Conservation (phyloP, 2,329 filamentous ascomycete species). For the Aspergillus amoenus region DNA sequence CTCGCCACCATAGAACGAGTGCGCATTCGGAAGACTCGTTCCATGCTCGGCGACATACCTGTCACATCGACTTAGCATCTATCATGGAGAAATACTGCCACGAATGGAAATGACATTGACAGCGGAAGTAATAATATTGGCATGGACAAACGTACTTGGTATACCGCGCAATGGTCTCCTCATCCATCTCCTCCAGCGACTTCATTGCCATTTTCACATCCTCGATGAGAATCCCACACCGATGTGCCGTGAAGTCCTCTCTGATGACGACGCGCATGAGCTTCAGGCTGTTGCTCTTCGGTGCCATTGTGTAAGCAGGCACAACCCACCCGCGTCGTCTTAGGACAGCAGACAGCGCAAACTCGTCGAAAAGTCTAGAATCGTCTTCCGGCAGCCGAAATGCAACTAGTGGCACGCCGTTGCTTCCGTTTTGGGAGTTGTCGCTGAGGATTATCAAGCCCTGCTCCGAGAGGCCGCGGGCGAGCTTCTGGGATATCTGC, state of each 20-base stretch:
- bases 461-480: conserved; percentile 66
- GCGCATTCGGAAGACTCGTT: conserved; percentile 16
- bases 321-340: conserved; percentile 86
- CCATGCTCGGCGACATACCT: conserved; percentile 2
- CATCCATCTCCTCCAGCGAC: conserved; percentile 70
- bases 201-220: conserved; percentile 76
- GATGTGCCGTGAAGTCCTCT: conserved; percentile 79
- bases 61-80: neutral
- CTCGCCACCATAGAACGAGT: conserved; percentile 62
- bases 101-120: too few species aligned
- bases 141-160: conserved; percentile 51
- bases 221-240: conserved; percentile 72
- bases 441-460: conserved; percentile 88
- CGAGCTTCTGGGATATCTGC: conserved; percentile 80
- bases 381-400: conserved; percentile 68
- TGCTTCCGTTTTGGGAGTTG: conserved; percentile 56
- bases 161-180: conserved; percentile 65
- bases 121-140: too few species aligned
- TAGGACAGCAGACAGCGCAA: conserved; percentile 76
- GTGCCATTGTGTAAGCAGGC: conserved; percentile 94
- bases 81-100: neutral
- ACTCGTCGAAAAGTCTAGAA: conserved; percentile 66
- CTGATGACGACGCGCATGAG: conserved; percentile 88
- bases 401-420: conserved; percentile 80
- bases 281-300: conserved; percentile 77